These are phyloP conservation scores for Kodamaea kaohsiungensis DNA, from an alignment of 805 yeast species.

Conservation along the genomic window DNA sequence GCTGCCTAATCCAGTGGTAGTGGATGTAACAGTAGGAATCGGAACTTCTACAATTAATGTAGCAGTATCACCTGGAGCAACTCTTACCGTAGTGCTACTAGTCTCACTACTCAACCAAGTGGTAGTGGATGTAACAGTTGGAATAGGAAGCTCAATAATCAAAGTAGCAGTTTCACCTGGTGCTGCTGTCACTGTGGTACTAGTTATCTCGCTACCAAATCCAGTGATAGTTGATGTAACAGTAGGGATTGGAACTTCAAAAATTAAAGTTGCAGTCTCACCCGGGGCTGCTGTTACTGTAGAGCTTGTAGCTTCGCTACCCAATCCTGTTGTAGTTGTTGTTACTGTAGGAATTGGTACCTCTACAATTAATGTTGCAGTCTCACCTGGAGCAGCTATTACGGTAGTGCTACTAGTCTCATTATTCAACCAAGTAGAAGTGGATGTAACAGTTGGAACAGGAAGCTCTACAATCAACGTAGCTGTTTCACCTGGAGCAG, in stretches of 20 bases:
- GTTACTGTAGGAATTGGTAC: not conserved
- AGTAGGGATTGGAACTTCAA: no score
- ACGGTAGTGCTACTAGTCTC: constrained; percentile 3
- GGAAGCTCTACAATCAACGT: constrained; percentile 3
- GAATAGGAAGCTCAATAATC: constrained; percentile 14
- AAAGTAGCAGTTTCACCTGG: constrained; percentile 15
- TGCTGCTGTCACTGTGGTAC: constrained; percentile 8
- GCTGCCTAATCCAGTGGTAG: not conserved
- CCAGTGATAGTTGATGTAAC: constrained; percentile 1
- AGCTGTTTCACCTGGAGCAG: no score
- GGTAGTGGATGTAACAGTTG: constrained; percentile 11
- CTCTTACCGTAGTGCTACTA: constrained; percentile 16
- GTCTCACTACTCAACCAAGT: constrained; percentile 5
- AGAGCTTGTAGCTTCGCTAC: not conserved
- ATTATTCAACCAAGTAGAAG: constrained; percentile 4
- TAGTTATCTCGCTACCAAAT: constrained; percentile 7
- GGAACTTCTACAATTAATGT: constrained; percentile 17
- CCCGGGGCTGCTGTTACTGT: not conserved
- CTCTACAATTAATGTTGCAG: constrained; percentile 14
- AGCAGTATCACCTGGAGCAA: constrained; percentile 12
- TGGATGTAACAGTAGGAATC: constrained; percentile 7
- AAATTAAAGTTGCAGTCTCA: constrained; percentile 8
- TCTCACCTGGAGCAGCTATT: constrained; percentile 11
- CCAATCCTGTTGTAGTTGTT: no score
- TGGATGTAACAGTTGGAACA: constrained; percentile 2